phyloP scores from a whole-genome alignment of 768 basidiomycete species.

The Leccinum olivaceopallidum region DNA sequence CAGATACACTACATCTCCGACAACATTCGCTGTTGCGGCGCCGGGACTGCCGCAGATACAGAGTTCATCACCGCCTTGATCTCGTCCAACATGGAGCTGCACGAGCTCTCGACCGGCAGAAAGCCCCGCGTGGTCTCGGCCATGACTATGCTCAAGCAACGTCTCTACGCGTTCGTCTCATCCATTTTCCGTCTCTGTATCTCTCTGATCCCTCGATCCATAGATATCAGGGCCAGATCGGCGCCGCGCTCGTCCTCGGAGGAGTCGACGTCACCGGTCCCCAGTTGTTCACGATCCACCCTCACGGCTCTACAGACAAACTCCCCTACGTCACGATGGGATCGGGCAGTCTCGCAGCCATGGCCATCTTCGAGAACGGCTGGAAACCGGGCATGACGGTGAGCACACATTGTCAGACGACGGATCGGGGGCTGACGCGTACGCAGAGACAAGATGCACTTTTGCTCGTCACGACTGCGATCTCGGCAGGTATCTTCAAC shows the following conservation, averaged over 20 bases:
- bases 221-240: slow-evolving; percentile 92
- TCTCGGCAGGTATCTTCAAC: slow-evolving; percentile 98
- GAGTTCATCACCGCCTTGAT: slow-evolving; percentile 95
- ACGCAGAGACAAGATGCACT: slow-evolving; percentile 78
- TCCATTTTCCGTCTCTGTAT: neutral
- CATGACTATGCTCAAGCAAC: slow-evolving; percentile 99
- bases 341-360: slow-evolving; percentile 92
- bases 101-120: slow-evolving; percentile 85
- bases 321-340: slow-evolving; percentile 99
- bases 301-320: slow-evolving; percentile 98
- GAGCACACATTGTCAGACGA: slow-evolving; percentile 21
- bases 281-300: slow-evolving; percentile 93
- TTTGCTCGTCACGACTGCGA: slow-evolving; percentile 78
- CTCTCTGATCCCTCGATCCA: neutral
- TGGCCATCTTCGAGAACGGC: slow-evolving; percentile 92
- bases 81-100: slow-evolving; percentile 94
- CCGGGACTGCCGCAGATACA: slow-evolving; percentile 98
- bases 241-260: slow-evolving; percentile 94
- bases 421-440: slow-evolving; percentile 4
- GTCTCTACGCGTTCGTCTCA: slow-evolving; percentile 74
- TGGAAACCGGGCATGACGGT: slow-evolving; percentile 87
- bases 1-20: slow-evolving; percentile 98
- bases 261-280: slow-evolving; percentile 95
- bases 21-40: slow-evolving; percentile 95
- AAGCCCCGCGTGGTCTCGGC: slow-evolving; percentile 95